phyloP scores from a whole-genome alignment of 2,329 filamentous ascomycete genomes.

The Diaporthe citri region DNA sequence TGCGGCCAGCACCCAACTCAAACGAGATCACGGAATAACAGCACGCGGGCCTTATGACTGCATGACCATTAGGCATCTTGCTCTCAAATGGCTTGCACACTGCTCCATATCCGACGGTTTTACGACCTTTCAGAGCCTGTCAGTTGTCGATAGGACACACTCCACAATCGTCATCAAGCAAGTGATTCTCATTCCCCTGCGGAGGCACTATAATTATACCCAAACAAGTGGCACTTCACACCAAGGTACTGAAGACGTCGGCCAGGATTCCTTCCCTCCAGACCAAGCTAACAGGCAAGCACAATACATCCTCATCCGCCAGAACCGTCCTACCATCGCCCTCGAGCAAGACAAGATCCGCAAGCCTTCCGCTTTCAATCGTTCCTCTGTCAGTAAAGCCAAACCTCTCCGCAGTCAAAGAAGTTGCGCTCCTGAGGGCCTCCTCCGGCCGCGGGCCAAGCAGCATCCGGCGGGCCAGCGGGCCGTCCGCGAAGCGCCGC shows the following conservation, averaged over 20 bases:
- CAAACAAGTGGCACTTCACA: background rate
- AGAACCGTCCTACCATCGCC: slow-evolving; percentile 2
- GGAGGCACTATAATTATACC: background rate
- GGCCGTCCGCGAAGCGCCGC: background rate
- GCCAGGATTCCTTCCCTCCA: background rate
- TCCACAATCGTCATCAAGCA: background rate
- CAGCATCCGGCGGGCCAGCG: background rate
- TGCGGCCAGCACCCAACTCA: background rate
- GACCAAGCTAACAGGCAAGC: background rate
- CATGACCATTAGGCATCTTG: background rate
- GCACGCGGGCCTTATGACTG: background rate
- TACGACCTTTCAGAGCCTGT: background rate
- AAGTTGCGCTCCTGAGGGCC: background rate
- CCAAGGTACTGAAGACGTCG: background rate
- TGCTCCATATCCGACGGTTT: too few relatives aligned
- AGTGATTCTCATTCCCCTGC: background rate
- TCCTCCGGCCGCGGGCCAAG: background rate
- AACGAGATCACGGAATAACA: background rate
- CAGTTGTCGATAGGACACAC: background rate
- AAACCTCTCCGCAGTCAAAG: background rate
- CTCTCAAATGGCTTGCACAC: background rate
- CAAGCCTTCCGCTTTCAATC: background rate
- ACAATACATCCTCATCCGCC: background rate
- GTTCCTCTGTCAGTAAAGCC: background rate
- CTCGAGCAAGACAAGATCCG: background rate